Evolutionary conservation across 2,329 filamentous ascomycete species (phyloP).

Genomic region (Ambrosiella cleistominuta): DNA sequence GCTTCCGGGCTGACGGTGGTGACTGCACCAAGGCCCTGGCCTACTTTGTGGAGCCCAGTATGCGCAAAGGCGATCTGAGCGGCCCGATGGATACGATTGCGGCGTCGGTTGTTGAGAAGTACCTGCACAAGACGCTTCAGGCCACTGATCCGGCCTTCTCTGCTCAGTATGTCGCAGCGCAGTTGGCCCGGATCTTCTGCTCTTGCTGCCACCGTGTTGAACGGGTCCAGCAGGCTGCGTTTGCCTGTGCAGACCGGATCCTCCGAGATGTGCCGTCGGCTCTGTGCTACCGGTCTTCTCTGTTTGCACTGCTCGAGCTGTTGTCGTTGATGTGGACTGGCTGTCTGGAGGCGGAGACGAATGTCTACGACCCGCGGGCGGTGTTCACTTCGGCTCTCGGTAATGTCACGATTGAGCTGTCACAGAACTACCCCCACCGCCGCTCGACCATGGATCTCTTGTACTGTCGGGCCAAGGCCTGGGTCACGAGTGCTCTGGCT

Average conservation of each 20-base stretch:
- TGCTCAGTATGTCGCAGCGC: constrained; percentile 76
- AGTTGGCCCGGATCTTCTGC: constrained; percentile 71
- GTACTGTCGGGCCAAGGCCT: constrained; percentile 56
- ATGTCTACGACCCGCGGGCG: constrained; percentile 77
- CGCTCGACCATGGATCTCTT: constrained; percentile 62
- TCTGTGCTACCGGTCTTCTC: constrained; percentile 71
- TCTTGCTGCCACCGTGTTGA: constrained; percentile 87
- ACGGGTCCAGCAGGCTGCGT: constrained; percentile 76
- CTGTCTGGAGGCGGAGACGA: constrained; percentile 84
- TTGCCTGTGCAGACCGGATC: constrained; percentile 67
- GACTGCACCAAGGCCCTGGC: constrained; percentile 78
- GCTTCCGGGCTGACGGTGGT: constrained; percentile 65
- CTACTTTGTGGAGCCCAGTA: constrained; percentile 89
- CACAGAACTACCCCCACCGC: constrained; percentile 76
- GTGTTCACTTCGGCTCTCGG: constrained; percentile 62
- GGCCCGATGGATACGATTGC: constrained; percentile 48
- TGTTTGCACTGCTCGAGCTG: constrained; percentile 85
- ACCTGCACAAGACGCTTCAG: constrained; percentile 56
- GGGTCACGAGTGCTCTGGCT: constrained; percentile 66
- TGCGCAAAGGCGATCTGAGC: constrained; percentile 45
- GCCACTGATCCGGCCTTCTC: constrained; percentile 63
- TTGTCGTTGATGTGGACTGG: constrained; percentile 89
- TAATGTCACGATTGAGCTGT: constrained; percentile 72
- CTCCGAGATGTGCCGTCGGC: constrained; percentile 73
- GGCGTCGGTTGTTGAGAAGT: constrained; percentile 56